Evolutionary conservation across 2,329 filamentous ascomycete genomes (phyloP), one percentile per base, ranked within the genome.

Genomic region (Aspergillus texensis): DNA sequence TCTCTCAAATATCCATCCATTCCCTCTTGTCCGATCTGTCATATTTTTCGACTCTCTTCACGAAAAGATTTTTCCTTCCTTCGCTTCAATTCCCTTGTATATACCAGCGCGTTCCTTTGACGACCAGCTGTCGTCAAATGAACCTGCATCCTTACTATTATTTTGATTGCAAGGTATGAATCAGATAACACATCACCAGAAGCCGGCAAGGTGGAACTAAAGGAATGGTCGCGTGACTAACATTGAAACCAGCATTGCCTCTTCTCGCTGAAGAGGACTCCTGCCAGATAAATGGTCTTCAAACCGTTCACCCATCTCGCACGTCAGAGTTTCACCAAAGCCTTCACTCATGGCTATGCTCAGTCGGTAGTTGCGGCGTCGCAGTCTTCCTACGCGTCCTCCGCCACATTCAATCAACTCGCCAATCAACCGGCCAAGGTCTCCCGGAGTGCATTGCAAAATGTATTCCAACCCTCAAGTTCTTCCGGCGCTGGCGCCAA

Each of bases 281-380:
- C 81, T 78, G 83, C 87, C 79, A 88, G 86, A 92, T 97, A 96
- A 96, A 98, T 97, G 94, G 83, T 85, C 72, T 84, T 88, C 79
- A 90, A 90, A 81, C 82, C 83, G 73, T 89, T 89, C 74, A 87
- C 88, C 76, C 86, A 88, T 85, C 92, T 98, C 86, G 93, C 96
- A 88, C 94, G 95, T 85, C 92, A 94, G 87, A 94, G 92, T 90
- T 91, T 97, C 83, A 90, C 92, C 77, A 98, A 98, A 85, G 93
- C 94, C 76, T 91, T 98, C 80, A 94, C 93, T 79, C 93, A 98
- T 88, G 94, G 94, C 82, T 98, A 97, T 87, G 94, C 94, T 73
- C 94, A 98, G 80, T 97, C 94, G 68, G 91, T 98, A 82, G 93
- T 99, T 82, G 95, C 95, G 76, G 94, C 93, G 74, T 93, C 93